phyloP scores from a whole-genome alignment of 2,329 filamentous ascomycete species.

The Stagonosporopsis cucurbitacearum region DNA sequence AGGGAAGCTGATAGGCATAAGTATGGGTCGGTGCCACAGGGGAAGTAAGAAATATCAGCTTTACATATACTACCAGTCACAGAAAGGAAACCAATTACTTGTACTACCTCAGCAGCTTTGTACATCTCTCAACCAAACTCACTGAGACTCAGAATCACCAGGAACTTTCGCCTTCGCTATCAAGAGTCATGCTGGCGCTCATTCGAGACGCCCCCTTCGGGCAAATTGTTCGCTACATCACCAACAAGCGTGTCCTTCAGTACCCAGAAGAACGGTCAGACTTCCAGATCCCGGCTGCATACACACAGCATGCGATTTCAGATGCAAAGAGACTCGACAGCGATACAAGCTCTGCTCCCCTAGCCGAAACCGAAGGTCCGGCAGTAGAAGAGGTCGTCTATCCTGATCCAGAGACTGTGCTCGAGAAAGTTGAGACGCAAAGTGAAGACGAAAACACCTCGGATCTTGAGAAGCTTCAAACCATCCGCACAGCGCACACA shows the following conservation, averaged over 20 bases:
- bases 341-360: constrained; percentile 8
- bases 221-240: constrained; percentile 63
- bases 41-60: neutral
- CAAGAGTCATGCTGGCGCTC: constrained; percentile 44
- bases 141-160: neutral
- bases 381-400: constrained; percentile 34
- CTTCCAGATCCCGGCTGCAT: constrained; percentile 59
- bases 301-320: constrained; percentile 33
- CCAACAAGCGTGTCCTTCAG: constrained; percentile 59
- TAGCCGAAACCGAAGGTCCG: constrained; percentile 26
- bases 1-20: neutral
- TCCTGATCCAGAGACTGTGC: constrained; percentile 32
- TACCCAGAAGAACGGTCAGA: constrained; percentile 66
- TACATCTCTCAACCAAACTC: neutral
- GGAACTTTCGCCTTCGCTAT: no score
- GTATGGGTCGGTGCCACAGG: neutral
- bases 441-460: constrained; percentile 25
- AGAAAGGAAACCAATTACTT: neutral
- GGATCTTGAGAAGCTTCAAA: constrained; percentile 46
- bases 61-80: neutral
- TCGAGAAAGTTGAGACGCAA: constrained; percentile 29
- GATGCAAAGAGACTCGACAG: constrained; percentile 22
- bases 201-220: constrained; percentile 66
- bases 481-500: constrained; percentile 35
- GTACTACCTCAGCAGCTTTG: neutral